Percentiles rank a stretch among this genome's conserved stretches.
Conservation (phyloP, 768 basidiomycete genomes). For the Xerocomus spinulosus region DNA sequence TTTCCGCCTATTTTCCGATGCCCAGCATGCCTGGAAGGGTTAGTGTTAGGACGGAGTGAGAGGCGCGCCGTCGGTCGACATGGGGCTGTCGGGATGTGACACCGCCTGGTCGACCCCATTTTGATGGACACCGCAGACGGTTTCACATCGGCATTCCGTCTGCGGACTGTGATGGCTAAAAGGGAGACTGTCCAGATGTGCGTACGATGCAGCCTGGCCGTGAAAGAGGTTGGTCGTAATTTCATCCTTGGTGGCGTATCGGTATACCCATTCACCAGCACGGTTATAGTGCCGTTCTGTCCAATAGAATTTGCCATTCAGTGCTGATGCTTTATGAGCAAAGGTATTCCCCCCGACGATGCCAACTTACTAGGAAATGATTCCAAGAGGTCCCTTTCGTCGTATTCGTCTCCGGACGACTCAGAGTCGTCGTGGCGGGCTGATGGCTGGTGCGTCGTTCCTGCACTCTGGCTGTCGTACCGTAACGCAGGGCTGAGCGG, state of each 20-base stretch:
- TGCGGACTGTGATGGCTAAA: neutral
- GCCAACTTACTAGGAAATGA: constrained; percentile 28
- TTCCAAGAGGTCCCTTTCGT: constrained; percentile 12
- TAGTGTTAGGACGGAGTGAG: neutral
- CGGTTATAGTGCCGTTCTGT: neutral
- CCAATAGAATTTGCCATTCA: constrained; percentile 20
- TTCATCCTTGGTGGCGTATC: constrained; percentile 31
- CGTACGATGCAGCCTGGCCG: constrained; percentile 14
- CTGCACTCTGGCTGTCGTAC: neutral
- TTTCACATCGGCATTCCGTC: constrained; percentile 1
- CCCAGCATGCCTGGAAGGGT: neutral
- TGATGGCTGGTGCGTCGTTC: neutral
- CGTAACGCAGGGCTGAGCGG: neutral
- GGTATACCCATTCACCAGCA: constrained; percentile 25
- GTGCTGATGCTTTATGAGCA: constrained; percentile 6
- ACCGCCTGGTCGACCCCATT: constrained; percentile 2
- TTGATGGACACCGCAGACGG: constrained; percentile 7
- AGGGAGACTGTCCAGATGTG: neutral
- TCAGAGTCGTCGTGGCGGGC: constrained; percentile 1
- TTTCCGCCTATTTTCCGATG: constrained; percentile 6
- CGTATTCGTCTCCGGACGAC: constrained; percentile 14
- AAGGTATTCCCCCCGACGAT: neutral
- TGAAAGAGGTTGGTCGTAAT: constrained; percentile 24
- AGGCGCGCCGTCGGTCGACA: neutral
- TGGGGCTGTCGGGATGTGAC: neutral